Base-by-base conservation (phyloP, 78 protist species). In the Diacronema lutheri region DNA sequence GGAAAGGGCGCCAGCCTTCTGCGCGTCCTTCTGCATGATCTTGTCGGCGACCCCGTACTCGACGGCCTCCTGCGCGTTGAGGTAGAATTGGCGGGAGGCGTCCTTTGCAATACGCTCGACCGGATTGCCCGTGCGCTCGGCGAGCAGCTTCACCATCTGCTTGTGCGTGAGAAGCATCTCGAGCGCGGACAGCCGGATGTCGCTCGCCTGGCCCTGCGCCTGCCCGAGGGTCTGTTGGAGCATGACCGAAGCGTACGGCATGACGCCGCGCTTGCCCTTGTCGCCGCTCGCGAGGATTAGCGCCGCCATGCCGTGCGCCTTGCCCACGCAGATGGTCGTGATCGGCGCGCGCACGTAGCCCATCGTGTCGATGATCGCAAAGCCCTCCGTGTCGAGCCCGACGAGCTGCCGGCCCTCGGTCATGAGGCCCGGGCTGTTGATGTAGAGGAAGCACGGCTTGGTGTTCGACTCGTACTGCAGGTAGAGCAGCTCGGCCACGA, bases 281-380 rank as follows among this genome's bases (percentile, higher is more conserved):
- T n/a, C 40, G 26, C 81, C 81, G 62, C 41, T 46, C 29, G 81
- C 81, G 26, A 74, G 62, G n/a, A 74, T 37, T 44, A 74, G 46
- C 31, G 81, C 81, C 14, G 81, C 81, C 11, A 23, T n/a, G 41
- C 81, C 81, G 81, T n/a, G 50, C 16, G 81, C 81, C 44, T n/a
- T 25, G n/a, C 81, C 81, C 37, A 74, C 26, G 64, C 40, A 50
- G 41, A 74, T 31, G n/a, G 81, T 74, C 31, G 46, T 16, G 41
- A 74, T 50, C 25, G 46, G 41, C 1, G 64, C n/a, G 14, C 13
- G 16, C 10, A 50, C 41, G 81, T 74, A 74, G 81, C 31, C 31
- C 81, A 74, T 74, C 79, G 81, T 74, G 40, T 74, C 81, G 4
- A 25, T 38, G 62, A 74, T 74, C 31, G 81, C 81, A 31, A 74